Percentiles rank a stretch among this genome's conserved stretches.
These are phyloP conservation scores for Xylaria longipes DNA, from an alignment of 495 filamentous ascomycete genomes.

Conservation along the genomic window DNA sequence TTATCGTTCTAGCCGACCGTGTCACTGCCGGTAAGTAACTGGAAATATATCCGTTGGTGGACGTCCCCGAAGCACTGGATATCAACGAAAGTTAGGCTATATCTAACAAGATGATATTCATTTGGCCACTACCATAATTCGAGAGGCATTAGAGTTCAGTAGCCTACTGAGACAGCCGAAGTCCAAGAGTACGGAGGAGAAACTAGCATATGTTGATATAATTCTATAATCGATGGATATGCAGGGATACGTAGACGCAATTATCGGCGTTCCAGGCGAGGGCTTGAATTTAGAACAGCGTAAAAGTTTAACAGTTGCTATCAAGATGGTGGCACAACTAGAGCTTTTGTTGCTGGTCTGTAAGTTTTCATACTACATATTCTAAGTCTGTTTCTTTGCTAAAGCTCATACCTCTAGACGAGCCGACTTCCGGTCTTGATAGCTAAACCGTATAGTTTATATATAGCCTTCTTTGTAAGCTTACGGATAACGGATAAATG, in stretches of 20 bases:
- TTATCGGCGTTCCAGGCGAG: constrained; percentile 74
- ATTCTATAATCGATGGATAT: constrained; percentile 77
- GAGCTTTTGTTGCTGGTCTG: constrained; percentile 72
- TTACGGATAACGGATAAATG: constrained; percentile 73
- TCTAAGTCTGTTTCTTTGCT: neutral
- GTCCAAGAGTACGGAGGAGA: constrained; percentile 61
- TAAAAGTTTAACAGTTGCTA: constrained; percentile 73
- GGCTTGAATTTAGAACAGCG: constrained; percentile 42
- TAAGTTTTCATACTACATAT: neutral
- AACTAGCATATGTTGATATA: constrained; percentile 72
- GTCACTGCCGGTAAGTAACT: constrained; percentile 64
- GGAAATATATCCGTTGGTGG: constrained; percentile 73
- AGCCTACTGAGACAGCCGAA: constrained; percentile 73
- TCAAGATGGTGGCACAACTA: constrained; percentile 79
- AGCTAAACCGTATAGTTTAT: constrained; percentile 74
- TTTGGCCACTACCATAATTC: constrained; percentile 71
- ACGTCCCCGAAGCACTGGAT: constrained; percentile 65
- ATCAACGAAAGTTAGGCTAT: constrained; percentile 62
- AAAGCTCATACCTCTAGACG: constrained; percentile 55
- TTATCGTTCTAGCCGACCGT: constrained; percentile 66
- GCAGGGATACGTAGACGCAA: constrained; percentile 72
- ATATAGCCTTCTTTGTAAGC: constrained; percentile 72
- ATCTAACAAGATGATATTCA: constrained; percentile 60
- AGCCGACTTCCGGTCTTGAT: constrained; percentile 78
- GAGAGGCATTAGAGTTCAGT: constrained; percentile 71